Conservation (phyloP, 2,329 filamentous ascomycete genomes). For the Madurella mycetomatis region DNA sequence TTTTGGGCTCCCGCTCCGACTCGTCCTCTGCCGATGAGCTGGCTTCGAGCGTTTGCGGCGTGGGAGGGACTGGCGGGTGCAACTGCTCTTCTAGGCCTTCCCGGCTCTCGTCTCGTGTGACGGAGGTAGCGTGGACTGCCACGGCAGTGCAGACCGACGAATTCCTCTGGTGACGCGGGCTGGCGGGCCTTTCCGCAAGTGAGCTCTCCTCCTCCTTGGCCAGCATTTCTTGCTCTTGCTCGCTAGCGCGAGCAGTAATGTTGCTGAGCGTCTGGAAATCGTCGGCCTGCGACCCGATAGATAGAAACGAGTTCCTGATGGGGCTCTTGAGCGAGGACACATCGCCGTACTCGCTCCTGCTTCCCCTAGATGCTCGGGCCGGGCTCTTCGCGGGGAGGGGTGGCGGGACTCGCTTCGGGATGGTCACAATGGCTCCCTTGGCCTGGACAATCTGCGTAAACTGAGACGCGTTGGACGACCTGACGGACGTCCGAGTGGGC, state of each 20-base stretch:
- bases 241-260: neutral
- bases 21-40: conserved; percentile 27
- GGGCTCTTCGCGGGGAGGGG: conserved; percentile 75
- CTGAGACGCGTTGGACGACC: conserved; percentile 61
- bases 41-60: conserved; percentile 20
- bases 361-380: conserved; percentile 52
- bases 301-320: conserved; percentile 45
- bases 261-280: conserved; percentile 5
- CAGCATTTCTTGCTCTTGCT: neutral
- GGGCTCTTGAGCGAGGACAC: conserved; percentile 49
- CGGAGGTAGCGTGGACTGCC: conserved; percentile 5
- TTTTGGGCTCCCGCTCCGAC: conserved; percentile 27
- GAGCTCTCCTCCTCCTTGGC: neutral
- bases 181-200: conserved; percentile 10
- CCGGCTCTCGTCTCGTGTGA: too few species aligned
- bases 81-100: neutral
- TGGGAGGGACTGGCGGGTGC: conserved; percentile 12
- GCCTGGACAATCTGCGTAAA: conserved; percentile 64
- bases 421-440: conserved; percentile 76
- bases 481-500: conserved; percentile 53
- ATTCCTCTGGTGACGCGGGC: conserved; percentile 23
- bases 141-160: conserved; percentile 28
- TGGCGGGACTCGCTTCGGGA: conserved; percentile 74
- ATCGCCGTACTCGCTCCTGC: conserved; percentile 58
- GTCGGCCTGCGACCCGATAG: conserved; percentile 19